Evolutionary conservation across 202 grass and related monocot genomes (phyloP), one percentile per base, ranked within the genome.

Genomic region (Hordeum pubiflorum): DNA sequence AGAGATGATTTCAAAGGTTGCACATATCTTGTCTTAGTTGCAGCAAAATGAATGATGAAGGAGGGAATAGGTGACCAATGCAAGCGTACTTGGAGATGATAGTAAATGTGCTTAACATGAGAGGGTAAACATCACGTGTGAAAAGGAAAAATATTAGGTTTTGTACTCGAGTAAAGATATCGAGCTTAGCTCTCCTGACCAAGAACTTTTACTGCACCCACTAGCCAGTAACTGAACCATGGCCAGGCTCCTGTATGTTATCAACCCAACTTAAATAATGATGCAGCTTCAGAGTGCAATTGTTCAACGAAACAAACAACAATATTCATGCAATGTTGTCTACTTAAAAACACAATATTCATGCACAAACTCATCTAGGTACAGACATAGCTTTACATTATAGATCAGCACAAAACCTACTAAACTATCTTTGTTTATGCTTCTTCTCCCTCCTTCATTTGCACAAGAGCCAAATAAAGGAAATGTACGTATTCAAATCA

Each of bases 381-480:
- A 8, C 8, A 54, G 50, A n/a, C 46, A 50, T 50, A 2, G 46
- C 46, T 14, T 48, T 17, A 15, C 43, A 17, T 50, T 17, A 48
- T 59, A 44, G 12, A 14, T 44, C 41, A 44, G 41, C 4, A 0
- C 11, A 44, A 44, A 44, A 44, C 41, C 11, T 4, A 44, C 41
- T 44, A 44, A 44, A 44, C 11, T 44, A 46, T 48, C 46, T 54
- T 2, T 38, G 26, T 48, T 26, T 54, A 71, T 72, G 71, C 10
- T 55, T 61, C 14, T 29, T 71, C 61, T 24, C 58, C 44, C 17
- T 8, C 7, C 21, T 81, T 10, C 26, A 37, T 20, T 23, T 38
- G 82, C 64, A 59, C 27, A 73, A 82, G 58, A 71, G 6, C 58
- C 2, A 63, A 50, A 4, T 57, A 12, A 80, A 84, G 59, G 62